phyloP scores from a whole-genome alignment of 2,329 filamentous ascomycete species.

The Trichoderma sp. region DNA sequence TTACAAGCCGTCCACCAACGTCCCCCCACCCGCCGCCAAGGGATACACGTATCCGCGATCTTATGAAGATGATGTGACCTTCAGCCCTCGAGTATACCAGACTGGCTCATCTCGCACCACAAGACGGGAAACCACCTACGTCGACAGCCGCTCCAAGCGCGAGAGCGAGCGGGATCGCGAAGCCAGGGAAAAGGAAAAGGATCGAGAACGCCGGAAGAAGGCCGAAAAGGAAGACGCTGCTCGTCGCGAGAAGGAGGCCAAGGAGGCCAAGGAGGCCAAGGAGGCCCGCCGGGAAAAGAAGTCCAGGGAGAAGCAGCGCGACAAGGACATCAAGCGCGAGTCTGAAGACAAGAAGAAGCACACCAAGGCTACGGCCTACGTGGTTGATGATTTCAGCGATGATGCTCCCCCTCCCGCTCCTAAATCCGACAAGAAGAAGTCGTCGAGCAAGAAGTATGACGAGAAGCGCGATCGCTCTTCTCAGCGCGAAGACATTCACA shows the following conservation, averaged over 20 bases:
- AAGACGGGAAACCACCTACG: constrained; percentile 48
- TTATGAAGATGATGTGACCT: constrained; percentile 47
- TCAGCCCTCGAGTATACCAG: constrained; percentile 43
- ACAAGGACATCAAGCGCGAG: constrained; percentile 40
- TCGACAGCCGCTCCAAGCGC: constrained; percentile 44
- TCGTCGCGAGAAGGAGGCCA: constrained; percentile 32
- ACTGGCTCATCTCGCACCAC: constrained; percentile 33
- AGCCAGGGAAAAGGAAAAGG: constrained; percentile 35
- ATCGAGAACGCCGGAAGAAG: constrained; percentile 26
- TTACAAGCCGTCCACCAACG: constrained; percentile 37
- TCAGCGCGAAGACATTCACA: constrained; percentile 32
- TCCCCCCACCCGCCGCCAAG: constrained; percentile 31
- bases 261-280: constrained; percentile 26
- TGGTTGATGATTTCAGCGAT: constrained; percentile 37
- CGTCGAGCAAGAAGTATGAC: constrained; percentile 39
- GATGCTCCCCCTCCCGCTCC: constrained; percentile 25
- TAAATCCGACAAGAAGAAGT: constrained; percentile 38
- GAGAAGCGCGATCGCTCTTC: constrained; percentile 37
- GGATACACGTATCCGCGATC: constrained; percentile 40
- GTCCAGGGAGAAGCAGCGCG: constrained; percentile 34
- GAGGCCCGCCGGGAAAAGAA: constrained; percentile 37
- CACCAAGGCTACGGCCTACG: constrained; percentile 28
- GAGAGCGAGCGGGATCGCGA: constrained; percentile 39
- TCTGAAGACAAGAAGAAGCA: constrained; percentile 38
- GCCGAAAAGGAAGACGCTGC: constrained; percentile 23